phyloP scores from a whole-genome alignment of 352 stramenopile species.

The Pythium sukuiense region DNA sequence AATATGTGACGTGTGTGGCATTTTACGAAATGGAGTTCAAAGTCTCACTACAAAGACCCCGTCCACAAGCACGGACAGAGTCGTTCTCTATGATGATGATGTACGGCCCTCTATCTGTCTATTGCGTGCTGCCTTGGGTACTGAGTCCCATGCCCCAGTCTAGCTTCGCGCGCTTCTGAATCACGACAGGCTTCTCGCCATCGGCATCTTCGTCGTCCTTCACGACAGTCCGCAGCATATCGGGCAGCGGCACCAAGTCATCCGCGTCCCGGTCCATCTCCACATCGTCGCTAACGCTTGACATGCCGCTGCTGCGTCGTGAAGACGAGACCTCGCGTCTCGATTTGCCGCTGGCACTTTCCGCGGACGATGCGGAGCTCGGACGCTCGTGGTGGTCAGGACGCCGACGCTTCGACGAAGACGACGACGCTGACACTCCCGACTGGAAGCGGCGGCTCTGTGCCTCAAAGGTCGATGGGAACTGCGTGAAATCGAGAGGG shows the following conservation, averaged over 20 bases:
- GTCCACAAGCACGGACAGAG: background rate
- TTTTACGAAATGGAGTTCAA: too few species aligned
- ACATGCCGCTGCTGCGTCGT: constrained; percentile 10
- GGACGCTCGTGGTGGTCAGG: constrained; percentile 8
- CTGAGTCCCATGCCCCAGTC: constrained; percentile 82
- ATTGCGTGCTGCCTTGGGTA: background rate
- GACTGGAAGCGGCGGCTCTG: constrained; percentile 65
- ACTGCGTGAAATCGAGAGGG: constrained; percentile 40
- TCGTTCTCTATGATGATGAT: background rate
- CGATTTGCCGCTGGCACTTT: constrained; percentile 14
- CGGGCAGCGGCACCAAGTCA: constrained; percentile 18
- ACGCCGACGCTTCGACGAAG: constrained; percentile 25
- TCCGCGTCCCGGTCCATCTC: background rate
- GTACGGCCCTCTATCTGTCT: background rate
- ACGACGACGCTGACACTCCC: constrained; percentile 11
- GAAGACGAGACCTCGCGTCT: background rate
- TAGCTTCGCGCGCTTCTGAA: constrained; percentile 59
- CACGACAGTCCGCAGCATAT: constrained; percentile 14
- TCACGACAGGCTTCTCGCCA: background rate
- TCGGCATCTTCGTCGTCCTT: constrained; percentile 11
- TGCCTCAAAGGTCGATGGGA: constrained; percentile 50
- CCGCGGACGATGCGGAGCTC: constrained; percentile 14
- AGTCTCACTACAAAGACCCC: background rate
- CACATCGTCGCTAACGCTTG: background rate
- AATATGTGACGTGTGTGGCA: background rate